Base-by-base conservation (phyloP, 768 basidiomycete species). In the Mycena galericulata region DNA sequence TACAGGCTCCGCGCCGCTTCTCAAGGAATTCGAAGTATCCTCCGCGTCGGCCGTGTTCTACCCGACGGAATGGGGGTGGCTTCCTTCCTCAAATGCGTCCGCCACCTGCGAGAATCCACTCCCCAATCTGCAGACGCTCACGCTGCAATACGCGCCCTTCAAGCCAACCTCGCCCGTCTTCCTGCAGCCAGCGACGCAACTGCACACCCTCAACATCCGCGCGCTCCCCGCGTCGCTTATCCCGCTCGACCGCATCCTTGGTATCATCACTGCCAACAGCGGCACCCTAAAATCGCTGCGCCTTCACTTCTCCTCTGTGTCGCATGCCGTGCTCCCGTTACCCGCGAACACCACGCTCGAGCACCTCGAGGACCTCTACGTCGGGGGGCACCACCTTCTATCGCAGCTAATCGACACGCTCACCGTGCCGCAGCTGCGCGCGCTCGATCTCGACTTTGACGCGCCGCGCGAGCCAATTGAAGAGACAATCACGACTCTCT, bases 131-230 rank as follows among this genome's bases (percentile, higher is more conserved):
- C 75, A 82, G 64, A 84, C 86, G 0, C 79, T 94, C 15, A 92
- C 90, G 27, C 80, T 93, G 14, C 89, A 91, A 72, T 86, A 92
- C 68, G 86, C 90, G 6, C 92, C 93, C 0, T 93, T 93, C 83
- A 90, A 89, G 76, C 91, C 91, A 88, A 89, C 89, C 4, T 90
- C 92, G 0, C 90, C 92, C 1, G 87, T 93, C 80, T 87, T 94
- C 74, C 85, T 84, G 41, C 70, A 71, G 29, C 66, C 66, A 2
- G 3, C 10, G 14, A 84, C 84, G 15, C 85, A 86, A 61, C 80
- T 93, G 15, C 84, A 82, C 45, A 83, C 85, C 3, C 83, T 93
- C 62, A 88, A 86, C 63, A 84, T 94, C 40, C 89, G 89, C 29
- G 86, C 90, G 1, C 87, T 92, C 12, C 89, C 90, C 18, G 88